Conservation (phyloP, 495 filamentous ascomycete genomes). For the Neurospora sp. region DNA sequence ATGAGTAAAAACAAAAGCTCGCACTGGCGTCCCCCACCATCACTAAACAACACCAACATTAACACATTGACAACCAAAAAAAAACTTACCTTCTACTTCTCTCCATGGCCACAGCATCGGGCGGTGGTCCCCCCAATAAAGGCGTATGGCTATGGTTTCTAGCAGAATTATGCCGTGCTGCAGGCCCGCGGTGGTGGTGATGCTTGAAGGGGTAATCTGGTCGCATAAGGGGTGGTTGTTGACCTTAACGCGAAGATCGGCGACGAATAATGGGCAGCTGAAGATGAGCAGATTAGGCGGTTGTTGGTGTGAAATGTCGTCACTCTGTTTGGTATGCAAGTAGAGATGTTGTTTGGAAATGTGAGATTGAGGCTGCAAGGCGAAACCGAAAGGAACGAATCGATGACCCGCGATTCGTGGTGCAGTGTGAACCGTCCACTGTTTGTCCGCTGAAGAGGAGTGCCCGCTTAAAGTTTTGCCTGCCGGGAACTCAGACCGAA, state of each 20-base stretch:
- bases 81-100: constrained; percentile 30
- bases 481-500: background rate
- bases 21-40: background rate
- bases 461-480: background rate
- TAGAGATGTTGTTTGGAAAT: background rate
- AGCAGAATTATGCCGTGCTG: background rate
- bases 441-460: background rate
- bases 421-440: background rate
- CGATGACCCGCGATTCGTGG: background rate
- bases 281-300: background rate
- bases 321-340: background rate
- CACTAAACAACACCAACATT: background rate
- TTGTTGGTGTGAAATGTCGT: background rate
- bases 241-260: background rate
- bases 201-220: constrained; percentile 1
- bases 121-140: background rate
- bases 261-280: background rate
- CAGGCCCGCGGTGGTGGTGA: background rate
- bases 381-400: background rate
- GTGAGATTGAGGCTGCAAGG: background rate
- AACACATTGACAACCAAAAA: background rate
- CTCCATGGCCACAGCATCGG: constrained; percentile 9
- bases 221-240: background rate
- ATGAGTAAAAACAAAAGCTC: background rate
- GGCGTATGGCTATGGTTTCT: constrained; percentile 1